phyloP scores from a whole-genome alignment of 306 rosid species.

The Lablab purpureus region DNA sequence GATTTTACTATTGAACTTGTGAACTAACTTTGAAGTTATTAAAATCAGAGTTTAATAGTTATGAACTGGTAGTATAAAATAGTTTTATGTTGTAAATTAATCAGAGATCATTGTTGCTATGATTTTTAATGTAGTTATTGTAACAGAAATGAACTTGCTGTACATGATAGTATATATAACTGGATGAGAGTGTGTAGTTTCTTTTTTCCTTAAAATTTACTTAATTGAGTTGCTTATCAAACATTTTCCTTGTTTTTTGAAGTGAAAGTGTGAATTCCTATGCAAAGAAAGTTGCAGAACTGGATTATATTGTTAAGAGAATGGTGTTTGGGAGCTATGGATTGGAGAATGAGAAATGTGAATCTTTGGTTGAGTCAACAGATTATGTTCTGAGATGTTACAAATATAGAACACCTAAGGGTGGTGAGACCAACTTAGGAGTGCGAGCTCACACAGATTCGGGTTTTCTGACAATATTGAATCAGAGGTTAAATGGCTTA shows the following conservation, averaged over 20 bases:
- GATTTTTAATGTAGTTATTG: no score
- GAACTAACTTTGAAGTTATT: neutral
- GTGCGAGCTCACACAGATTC: conserved; percentile 43
- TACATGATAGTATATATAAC: no score
- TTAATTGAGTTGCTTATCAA: neutral
- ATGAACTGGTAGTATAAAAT: no score
- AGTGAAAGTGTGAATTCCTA: conserved; percentile 41
- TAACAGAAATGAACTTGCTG: no score
- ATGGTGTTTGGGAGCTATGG: conserved; percentile 50
- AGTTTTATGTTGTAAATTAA: no score
- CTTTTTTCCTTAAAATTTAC: neutral
- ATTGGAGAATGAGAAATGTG: conserved; percentile 8
- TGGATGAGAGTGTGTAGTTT: no score
- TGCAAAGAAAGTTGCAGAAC: conserved; percentile 35
- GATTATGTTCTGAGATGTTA: conserved; percentile 37
- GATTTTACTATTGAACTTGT: neutral
- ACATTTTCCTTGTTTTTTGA: neutral
- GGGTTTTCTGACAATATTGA: conserved; percentile 23
- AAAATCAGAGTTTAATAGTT: neutral
- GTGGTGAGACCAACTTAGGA: conserved; percentile 32
- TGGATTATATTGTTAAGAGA: conserved; percentile 27
- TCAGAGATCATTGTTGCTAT: no score
- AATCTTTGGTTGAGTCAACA: conserved; percentile 20
- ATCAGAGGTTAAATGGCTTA: conserved; percentile 38
- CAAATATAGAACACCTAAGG: conserved; percentile 34